Evolutionary conservation across 2,329 filamentous ascomycete species (phyloP), one percentile per base, ranked within the genome.

Genomic region (Canariomyces notabilis): DNA sequence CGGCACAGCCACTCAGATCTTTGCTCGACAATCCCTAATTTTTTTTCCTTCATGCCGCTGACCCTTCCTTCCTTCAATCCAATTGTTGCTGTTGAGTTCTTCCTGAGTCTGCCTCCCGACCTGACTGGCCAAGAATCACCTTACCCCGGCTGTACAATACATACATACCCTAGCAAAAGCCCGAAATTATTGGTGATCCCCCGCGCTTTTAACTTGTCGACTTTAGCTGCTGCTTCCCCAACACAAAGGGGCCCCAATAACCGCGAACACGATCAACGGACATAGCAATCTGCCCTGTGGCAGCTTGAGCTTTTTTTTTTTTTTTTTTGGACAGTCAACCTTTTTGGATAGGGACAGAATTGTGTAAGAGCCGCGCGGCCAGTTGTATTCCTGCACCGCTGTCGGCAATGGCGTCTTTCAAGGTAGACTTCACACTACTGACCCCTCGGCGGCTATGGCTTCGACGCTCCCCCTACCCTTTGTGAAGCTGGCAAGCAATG

Each of bases 341-440:
- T 45, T 22, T 42, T 53, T 51, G 49, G 53, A 54, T 50, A 57
- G 41, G 43, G 37, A 49, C 8, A 31, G 37, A 36, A 38, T 48
- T 45, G 46, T 45, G 46, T 42, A 18, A 52, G 47, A 52, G 44
- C 48, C 42, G 37, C 50, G 46, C 44, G 44, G 50, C 48, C 44
- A 46, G 49, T 44, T 46, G 42, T 33, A 45, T 46, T 38, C 42
- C 48, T 48, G 37, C 26, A 45, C 37, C 43, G 39, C 49, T 53
- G 9, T 44, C 53, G 35, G 46, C 58, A 61, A 64, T 64, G 62
- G 61, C 61, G 33, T 63, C 61, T 23, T 63, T 56, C 52, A 61
- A 61, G 57, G 58, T 60, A 54, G 37, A 48, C 53, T 46, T 46
- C 45, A 46, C 36, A 42, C 40, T 50, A n/a, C 8, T 19, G 12